Evolutionary conservation across 805 yeast species (phyloP).

Genomic region (Danielia reshetovae): DNA sequence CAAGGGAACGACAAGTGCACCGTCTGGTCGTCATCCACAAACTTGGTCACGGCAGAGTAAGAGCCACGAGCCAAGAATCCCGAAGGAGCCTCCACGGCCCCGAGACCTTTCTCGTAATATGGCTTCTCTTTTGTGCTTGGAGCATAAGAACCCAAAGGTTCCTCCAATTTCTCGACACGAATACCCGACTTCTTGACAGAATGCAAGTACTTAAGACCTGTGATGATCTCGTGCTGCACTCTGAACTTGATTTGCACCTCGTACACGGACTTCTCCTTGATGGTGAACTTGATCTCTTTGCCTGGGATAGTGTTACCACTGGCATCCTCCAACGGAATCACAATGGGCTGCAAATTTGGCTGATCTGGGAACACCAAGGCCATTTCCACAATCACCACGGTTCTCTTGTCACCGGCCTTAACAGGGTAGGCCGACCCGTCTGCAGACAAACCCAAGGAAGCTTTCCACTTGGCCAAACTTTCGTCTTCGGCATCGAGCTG

Average conservation of each 20-base stretch:
- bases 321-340: conserved; percentile 61
- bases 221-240: conserved; percentile 85
- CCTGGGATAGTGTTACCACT: conserved; percentile 52
- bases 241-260: conserved; percentile 71
- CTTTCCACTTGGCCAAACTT: conserved; percentile 87
- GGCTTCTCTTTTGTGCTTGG: conserved; percentile 84
- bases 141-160: conserved; percentile 86
- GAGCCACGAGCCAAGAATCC: conserved; percentile 87
- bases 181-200: conserved; percentile 84
- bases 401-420: conserved; percentile 66
- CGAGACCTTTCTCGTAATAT: conserved; percentile 55
- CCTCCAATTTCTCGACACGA: conserved; percentile 79
- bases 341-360: conserved; percentile 55
- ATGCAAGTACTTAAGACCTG: conserved; percentile 85
- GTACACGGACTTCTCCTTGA: conserved; percentile 76
- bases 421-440: conserved; percentile 55
- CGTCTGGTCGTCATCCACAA: conserved; percentile 80
- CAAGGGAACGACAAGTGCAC: conserved; percentile 75
- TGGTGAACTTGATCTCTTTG: conserved; percentile 63
- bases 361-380: conserved; percentile 62
- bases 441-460: conserved; percentile 70
- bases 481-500: conserved; percentile 87
- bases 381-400: conserved; percentile 77
- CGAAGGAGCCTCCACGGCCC: conserved; percentile 80
- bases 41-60: conserved; percentile 76